Conservation (phyloP, 2,329 filamentous ascomycete genomes). For the Epichloe coenophiala region DNA sequence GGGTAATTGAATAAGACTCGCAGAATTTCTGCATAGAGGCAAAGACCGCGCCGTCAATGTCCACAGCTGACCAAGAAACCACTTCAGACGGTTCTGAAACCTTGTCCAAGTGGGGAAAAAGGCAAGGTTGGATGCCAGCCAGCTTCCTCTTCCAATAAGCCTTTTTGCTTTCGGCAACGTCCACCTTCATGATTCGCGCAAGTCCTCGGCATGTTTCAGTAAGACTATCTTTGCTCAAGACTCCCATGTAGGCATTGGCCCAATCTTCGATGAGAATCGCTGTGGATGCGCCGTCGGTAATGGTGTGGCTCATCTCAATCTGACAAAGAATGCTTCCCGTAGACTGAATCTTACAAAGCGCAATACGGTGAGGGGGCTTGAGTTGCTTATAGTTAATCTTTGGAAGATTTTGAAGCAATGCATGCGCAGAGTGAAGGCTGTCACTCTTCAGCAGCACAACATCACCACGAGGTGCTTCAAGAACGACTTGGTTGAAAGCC, state of each 20-base stretch:
- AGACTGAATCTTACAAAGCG: background rate
- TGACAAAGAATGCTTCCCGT: slow-evolving; percentile 10
- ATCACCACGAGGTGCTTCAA: background rate
- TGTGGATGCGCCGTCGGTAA: slow-evolving; percentile 21
- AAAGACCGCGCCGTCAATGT: background rate
- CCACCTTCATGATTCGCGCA: background rate
- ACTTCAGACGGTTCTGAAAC: background rate
- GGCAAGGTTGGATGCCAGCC: slow-evolving; percentile 4
- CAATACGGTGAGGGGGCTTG: slow-evolving; percentile 1
- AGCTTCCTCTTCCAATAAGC: slow-evolving; percentile 7
- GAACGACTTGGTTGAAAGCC: slow-evolving; percentile 5
- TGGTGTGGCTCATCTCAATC: slow-evolving; percentile 22
- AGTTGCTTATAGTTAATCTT: slow-evolving; percentile 1
- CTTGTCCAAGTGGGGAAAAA: slow-evolving; percentile 4
- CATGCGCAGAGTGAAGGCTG: background rate
- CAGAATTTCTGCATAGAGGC: slow-evolving; percentile 19
- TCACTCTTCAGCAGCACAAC: background rate
- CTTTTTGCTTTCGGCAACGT: slow-evolving; percentile 1
- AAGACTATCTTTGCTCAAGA: background rate
- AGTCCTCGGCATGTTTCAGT: slow-evolving; percentile 3
- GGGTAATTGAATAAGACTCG: slow-evolving; percentile 26
- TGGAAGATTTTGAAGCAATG: background rate
- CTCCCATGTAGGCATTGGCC: slow-evolving; percentile 1
- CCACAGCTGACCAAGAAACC: background rate
- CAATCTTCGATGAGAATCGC: slow-evolving; percentile 5